Percentiles rank a stretch among this genome's conserved stretches.
phyloP scores from a whole-genome alignment of 2,329 filamentous ascomycete species.

The Xylaria sp. region DNA sequence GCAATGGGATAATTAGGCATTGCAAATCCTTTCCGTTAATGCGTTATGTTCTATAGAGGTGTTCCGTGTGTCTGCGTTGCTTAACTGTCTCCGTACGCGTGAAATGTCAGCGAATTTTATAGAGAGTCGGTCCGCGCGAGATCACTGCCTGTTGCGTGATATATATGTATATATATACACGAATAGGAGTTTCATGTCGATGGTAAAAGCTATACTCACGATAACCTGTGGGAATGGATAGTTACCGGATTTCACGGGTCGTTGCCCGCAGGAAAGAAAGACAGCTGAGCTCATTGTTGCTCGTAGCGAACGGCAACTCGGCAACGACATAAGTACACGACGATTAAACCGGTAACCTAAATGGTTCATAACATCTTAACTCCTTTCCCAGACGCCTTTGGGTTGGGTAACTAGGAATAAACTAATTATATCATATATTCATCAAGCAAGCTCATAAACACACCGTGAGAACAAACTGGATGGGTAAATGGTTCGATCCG shows the following conservation, averaged over 20 bases:
- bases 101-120: not conserved
- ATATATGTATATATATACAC: no score
- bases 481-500: not conserved
- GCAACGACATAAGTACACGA: not conserved
- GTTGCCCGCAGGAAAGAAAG: not conserved
- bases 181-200: no score
- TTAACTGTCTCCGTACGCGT: not conserved
- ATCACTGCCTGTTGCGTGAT: not conserved
- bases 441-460: not conserved
- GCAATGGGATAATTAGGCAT: slow-evolving; percentile 13
- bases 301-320: not conserved
- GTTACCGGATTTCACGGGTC: no score
- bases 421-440: not conserved
- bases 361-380: not conserved
- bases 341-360: no score
- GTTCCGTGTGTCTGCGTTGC: not conserved
- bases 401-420: not conserved
- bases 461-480: not conserved
- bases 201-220: not conserved
- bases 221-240: no score
- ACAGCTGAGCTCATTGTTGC: not conserved
- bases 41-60: slow-evolving; percentile 4
- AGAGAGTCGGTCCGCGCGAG: not conserved
- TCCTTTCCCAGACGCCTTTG: not conserved
- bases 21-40: slow-evolving; percentile 10